phyloP scores from a whole-genome alignment of 2,329 filamentous ascomycete species.

The Truncatella angustata region DNA sequence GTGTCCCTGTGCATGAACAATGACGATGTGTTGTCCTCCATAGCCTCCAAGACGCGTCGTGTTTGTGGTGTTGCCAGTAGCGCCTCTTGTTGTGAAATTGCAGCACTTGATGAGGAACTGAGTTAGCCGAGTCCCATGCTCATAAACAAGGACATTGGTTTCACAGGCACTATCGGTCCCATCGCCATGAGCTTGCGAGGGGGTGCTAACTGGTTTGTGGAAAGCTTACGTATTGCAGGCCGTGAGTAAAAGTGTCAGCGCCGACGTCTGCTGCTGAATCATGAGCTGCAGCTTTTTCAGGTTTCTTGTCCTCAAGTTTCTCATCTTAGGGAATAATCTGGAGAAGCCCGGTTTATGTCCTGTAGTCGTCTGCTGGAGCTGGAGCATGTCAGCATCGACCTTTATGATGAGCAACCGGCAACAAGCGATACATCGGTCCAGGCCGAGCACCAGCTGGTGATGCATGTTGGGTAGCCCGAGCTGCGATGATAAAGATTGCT shows the following conservation, averaged over 20 bases:
- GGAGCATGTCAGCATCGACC: neutral
- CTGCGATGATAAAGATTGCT: neutral
- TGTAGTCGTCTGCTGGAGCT: neutral
- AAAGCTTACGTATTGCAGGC: conserved; percentile 1
- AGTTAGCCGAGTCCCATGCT: too few relatives aligned
- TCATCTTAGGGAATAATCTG: neutral
- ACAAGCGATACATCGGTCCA: conserved; percentile 1
- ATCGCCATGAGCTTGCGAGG: too few relatives aligned
- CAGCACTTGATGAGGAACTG: too few relatives aligned
- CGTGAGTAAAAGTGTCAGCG: neutral
- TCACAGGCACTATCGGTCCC: too few relatives aligned
- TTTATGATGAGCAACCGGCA: neutral
- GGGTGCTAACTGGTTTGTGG: too few relatives aligned
- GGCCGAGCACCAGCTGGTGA: neutral
- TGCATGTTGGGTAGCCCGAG: neutral
- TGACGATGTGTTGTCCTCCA: neutral
- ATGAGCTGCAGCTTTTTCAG: neutral
- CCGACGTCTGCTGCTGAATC: neutral
- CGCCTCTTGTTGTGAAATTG: neutral
- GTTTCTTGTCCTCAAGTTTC: neutral
- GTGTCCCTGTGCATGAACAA: neutral
- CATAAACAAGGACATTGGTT: too few relatives aligned
- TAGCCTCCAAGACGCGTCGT: neutral
- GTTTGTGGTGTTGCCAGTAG: neutral
- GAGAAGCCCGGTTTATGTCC: neutral